Conservation (phyloP, 257 asterid genomes). For the Solanum virginianum region DNA sequence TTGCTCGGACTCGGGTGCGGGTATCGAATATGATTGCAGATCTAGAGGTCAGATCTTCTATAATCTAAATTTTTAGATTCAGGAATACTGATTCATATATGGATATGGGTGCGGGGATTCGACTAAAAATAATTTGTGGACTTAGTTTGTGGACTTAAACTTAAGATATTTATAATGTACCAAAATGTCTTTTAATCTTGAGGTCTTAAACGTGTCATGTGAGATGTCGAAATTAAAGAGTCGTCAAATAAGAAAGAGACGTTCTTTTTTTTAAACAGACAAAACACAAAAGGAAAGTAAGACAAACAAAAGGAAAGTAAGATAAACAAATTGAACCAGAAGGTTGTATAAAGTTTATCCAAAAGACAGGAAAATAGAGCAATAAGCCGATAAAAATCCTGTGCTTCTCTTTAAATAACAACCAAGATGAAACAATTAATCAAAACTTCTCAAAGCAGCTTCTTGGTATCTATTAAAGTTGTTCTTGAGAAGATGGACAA, state of each 20-base stretch:
- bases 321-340: background rate
- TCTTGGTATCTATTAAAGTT: background rate
- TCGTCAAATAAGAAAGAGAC: background rate
- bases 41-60: too few species aligned
- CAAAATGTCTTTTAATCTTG: background rate
- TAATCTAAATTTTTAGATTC: too few species aligned
- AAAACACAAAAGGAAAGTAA: background rate
- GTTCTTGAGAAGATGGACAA: background rate
- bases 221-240: background rate
- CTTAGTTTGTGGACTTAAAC: background rate
- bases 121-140: too few species aligned
- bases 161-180: background rate
- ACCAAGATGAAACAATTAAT: background rate
- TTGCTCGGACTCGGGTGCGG: too few species aligned
- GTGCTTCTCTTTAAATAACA: background rate
- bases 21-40: too few species aligned
- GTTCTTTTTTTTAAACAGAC: background rate
- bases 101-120: too few species aligned
- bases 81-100: too few species aligned
- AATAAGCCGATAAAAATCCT: background rate
- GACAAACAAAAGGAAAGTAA: background rate
- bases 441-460: background rate
- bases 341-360: background rate
- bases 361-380: background rate
- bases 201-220: background rate